phyloP scores from a whole-genome alignment of 225 moss, liverwort and hornwort species.

The Climacium dendroides region DNA sequence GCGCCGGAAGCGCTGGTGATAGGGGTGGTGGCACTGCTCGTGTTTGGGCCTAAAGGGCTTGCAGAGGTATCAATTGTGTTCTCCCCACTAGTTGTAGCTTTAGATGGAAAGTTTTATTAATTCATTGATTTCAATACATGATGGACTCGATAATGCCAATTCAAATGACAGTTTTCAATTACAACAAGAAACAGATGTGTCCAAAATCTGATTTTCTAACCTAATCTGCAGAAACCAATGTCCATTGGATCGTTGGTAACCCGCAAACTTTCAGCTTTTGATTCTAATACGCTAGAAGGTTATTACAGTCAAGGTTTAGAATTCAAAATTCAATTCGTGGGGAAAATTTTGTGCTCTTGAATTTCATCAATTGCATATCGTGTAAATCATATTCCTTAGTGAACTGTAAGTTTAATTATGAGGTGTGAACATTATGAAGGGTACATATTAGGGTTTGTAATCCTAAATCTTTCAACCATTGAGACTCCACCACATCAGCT shows the following conservation, averaged over 20 bases:
- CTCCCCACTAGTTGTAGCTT: not conserved
- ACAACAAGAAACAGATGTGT: not conserved
- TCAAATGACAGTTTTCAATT: not conserved
- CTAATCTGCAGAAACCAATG: not conserved
- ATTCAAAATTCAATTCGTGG: not conserved
- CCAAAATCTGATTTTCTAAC: not conserved
- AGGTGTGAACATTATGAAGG: not conserved
- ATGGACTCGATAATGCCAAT: not conserved
- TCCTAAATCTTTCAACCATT: not conserved
- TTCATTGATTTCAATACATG: not conserved
- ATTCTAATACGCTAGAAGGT: not conserved
- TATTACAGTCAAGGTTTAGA: not conserved
- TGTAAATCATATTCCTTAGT: not conserved
- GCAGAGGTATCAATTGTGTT: constrained; percentile 42
- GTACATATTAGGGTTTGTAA: not conserved
- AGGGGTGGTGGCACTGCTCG: constrained; percentile 74
- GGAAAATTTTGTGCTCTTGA: not conserved
- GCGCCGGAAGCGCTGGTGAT: constrained; percentile 95
- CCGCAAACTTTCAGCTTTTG: not conserved
- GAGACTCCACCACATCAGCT: not conserved
- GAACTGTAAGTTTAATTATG: not conserved
- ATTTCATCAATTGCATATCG: not conserved
- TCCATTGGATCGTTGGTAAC: not conserved
- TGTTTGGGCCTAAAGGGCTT: constrained; percentile 93
- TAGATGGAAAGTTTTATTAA: not conserved